Conservation (phyloP, 208 protist species). For the Trypanosoma conorhini region DNA sequence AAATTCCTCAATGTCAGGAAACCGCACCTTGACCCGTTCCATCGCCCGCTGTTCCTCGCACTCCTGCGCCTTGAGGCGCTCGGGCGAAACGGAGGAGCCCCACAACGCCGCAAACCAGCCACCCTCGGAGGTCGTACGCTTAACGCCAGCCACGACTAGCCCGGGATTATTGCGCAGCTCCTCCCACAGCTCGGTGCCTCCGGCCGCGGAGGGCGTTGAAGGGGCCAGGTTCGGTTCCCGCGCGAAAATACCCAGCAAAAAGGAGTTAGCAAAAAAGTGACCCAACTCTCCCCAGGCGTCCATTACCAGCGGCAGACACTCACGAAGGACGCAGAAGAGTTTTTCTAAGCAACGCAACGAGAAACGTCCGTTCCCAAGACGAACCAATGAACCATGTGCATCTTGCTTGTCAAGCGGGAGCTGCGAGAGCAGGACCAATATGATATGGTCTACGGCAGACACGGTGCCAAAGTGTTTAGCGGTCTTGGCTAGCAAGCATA, state of each 20-base stretch:
- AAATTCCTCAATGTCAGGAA: conserved; percentile 43
- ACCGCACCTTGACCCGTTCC: conserved; percentile 30
- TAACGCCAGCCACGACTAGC: conserved; percentile 21
- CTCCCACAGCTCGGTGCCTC: conserved; percentile 3
- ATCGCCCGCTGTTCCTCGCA: conserved; percentile 28
- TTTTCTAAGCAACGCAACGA: conserved; percentile 13
- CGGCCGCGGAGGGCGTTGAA: neutral
- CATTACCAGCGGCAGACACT: conserved; percentile 14
- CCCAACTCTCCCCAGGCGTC: conserved; percentile 29
- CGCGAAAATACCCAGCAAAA: conserved; percentile 28
- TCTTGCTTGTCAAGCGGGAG: conserved; percentile 19
- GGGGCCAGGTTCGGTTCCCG: neutral
- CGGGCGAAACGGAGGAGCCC: conserved; percentile 14
- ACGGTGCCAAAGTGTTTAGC: conserved; percentile 6
- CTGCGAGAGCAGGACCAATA: conserved; percentile 22
- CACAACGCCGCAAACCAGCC: conserved; percentile 66
- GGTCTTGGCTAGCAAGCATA: conserved; percentile 19
- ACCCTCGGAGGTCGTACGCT: conserved; percentile 18
- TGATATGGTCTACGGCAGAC: conserved; percentile 28
- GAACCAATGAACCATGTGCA: conserved; percentile 8
- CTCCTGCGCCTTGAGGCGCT: conserved; percentile 21
- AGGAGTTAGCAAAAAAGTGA: conserved; percentile 22
- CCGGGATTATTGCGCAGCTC: conserved; percentile 41
- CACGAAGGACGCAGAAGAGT: conserved; percentile 17
- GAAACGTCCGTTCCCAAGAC: conserved; percentile 10